These are phyloP conservation scores for Debaryomyces hansenii DNA, from an alignment of 805 yeast genomes.

Conservation along the genomic window DNA sequence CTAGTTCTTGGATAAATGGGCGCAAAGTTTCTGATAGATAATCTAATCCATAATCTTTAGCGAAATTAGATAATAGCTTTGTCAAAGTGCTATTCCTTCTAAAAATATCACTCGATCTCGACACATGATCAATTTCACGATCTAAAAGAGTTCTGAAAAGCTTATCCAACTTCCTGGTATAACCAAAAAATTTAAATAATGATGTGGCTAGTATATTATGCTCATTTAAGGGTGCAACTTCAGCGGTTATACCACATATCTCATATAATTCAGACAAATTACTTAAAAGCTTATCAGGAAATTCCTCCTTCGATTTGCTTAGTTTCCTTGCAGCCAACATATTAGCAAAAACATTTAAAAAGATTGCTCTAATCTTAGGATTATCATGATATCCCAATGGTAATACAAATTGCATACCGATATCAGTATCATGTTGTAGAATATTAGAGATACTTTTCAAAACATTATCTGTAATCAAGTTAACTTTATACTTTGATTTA, in stretches of 20 bases:
- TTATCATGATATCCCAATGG: slow-evolving; percentile 79
- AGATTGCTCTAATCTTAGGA: slow-evolving; percentile 63
- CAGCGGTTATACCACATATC: slow-evolving; percentile 53
- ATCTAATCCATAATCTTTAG: slow-evolving; percentile 62
- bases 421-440: slow-evolving; percentile 69
- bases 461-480: slow-evolving; percentile 59
- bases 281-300: slow-evolving; percentile 23
- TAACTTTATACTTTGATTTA: slow-evolving; percentile 52
- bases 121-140: slow-evolving; percentile 61
- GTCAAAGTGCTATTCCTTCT: slow-evolving; percentile 84
- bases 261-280: slow-evolving; percentile 39
- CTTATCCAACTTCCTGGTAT: slow-evolving; percentile 34
- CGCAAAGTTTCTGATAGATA: slow-evolving; percentile 55
- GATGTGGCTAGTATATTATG: slow-evolving; percentile 72
- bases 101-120: slow-evolving; percentile 68
- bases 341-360: slow-evolving; percentile 74
- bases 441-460: slow-evolving; percentile 67
- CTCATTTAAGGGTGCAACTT: slow-evolving; percentile 64
- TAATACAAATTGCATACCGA: slow-evolving; percentile 72
- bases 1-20: slow-evolving; percentile 57
- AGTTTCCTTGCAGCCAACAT: slow-evolving; percentile 46
- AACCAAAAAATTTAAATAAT: slow-evolving; percentile 52
- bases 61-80: slow-evolving; percentile 67
- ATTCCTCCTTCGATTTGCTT: slow-evolving; percentile 24
- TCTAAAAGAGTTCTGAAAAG: slow-evolving; percentile 56